Evolutionary conservation across 2,329 filamentous ascomycete species (phyloP), one percentile per base, ranked within the genome.

Genomic region (Chaetomium sp.): DNA sequence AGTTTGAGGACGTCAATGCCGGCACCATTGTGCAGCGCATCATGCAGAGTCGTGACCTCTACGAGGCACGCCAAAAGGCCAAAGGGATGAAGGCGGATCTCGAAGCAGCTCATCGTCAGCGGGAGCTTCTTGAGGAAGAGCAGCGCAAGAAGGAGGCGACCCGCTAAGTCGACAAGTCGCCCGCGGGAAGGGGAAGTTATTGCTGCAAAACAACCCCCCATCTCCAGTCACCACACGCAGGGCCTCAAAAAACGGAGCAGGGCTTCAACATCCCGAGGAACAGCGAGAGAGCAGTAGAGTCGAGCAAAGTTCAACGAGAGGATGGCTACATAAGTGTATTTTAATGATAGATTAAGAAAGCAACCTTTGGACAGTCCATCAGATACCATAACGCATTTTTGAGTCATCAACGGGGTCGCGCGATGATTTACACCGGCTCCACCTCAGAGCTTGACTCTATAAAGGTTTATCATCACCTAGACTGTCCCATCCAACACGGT

Each of bases 371-470:
- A 56, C 60, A 67, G 69, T 69, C 68, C 64, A 67, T 72, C 70
- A 72, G 70, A 71, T 69, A 69, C 67, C 67, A 70, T 69, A 70
- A 70, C 66, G 69, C 66, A 70, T 69, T 67, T 65, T 70, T 64
- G 59, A 66, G 66, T 79, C 76, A 71, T 75, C 74, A 77, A 70
- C 64, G 69, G 59, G 65, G 68, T 71, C 69, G 67, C 65, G 48
- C 54, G 54, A 56, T 54, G 61, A 64, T 65, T 67, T 66, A 65
- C 65, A 62, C 69, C 69, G 69, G 66, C 66, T 60, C 59, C 62
- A 67, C 81, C 83, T 96, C 89, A 88, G 91, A 89, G 91, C 91
- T 96, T 96, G 91, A 96, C 91, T 96, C 91, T 95, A 91, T 91
- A 78, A 79, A 84, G 87, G 80, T 78, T 86, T 83, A 84, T 96